Conservation (phyloP, 2,329 filamentous ascomycete genomes). For the Fusarium sp. region DNA sequence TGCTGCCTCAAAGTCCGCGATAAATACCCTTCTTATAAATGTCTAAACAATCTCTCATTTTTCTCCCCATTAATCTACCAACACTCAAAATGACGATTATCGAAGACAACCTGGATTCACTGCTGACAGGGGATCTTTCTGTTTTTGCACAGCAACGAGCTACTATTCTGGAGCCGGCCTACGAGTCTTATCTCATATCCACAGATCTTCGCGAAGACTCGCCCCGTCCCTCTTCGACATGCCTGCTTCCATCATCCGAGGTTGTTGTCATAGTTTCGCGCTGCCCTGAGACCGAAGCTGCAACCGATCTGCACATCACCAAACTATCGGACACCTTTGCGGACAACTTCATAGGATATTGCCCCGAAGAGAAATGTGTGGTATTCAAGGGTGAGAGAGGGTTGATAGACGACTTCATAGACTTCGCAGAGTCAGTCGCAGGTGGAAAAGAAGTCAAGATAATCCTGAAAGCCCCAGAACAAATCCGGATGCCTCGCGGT, state of each 20-base stretch:
- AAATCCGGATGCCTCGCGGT: slow-evolving; percentile 33
- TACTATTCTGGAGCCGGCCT: slow-evolving; percentile 28
- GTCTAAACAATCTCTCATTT: too few species aligned
- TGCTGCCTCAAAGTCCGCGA: slow-evolving; percentile 12
- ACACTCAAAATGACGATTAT: slow-evolving; percentile 12
- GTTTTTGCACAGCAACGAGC: background rate
- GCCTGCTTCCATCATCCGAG: slow-evolving; percentile 29
- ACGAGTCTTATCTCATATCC: slow-evolving; percentile 27
- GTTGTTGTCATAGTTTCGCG: slow-evolving; percentile 19
- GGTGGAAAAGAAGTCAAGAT: slow-evolving; percentile 3
- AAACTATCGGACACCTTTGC: slow-evolving; percentile 24
- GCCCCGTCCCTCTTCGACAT: slow-evolving; percentile 10
- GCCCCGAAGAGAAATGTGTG: slow-evolving; percentile 27
- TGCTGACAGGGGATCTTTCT: background rate
- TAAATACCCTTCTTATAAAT: background rate
- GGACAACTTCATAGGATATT: slow-evolving; percentile 44
- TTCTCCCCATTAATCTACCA: background rate
- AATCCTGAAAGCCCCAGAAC: slow-evolving; percentile 28
- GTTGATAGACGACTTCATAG: slow-evolving; percentile 35
- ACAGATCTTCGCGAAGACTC: background rate
- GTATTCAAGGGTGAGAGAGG: slow-evolving; percentile 41
- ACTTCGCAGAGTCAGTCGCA: slow-evolving; percentile 21
- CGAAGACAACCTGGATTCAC: slow-evolving; percentile 1
- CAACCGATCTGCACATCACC: slow-evolving; percentile 22
- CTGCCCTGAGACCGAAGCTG: slow-evolving; percentile 5